Conservation (phyloP, 805 yeast species). For the Kregervanrija delftensis region DNA sequence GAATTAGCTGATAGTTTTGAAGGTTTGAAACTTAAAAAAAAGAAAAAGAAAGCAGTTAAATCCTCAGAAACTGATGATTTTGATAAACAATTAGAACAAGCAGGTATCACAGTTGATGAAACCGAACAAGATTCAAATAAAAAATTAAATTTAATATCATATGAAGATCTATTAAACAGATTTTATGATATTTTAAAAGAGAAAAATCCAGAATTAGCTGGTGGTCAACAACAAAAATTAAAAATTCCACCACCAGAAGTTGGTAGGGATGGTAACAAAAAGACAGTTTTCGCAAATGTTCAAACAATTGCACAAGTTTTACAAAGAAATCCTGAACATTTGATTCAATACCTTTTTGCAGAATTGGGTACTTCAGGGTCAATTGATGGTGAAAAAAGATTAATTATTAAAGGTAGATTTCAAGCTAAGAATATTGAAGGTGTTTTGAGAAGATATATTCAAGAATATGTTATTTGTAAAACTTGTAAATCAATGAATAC, state of each 20-base stretch:
- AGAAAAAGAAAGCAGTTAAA: slow-evolving; percentile 85
- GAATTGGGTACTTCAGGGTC: slow-evolving; percentile 99
- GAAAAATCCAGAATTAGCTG: slow-evolving; percentile 97
- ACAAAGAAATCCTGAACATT: slow-evolving; percentile 95
- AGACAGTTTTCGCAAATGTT: slow-evolving; percentile 92
- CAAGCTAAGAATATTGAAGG: slow-evolving; percentile 97
- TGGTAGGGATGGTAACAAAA: slow-evolving; percentile 95
- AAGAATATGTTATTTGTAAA: slow-evolving; percentile 97
- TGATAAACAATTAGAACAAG: slow-evolving; percentile 82
- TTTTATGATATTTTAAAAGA: slow-evolving; percentile 81
- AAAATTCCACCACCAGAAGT: slow-evolving; percentile 97
- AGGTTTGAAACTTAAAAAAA: slow-evolving; percentile 61
- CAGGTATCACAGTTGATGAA: slow-evolving; percentile 63
- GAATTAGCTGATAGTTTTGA: slow-evolving; percentile 55
- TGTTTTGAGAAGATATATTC: slow-evolving; percentile 90
- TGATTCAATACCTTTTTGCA: slow-evolving; percentile 93
- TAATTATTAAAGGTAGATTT: slow-evolving; percentile 96
- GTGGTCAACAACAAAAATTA: slow-evolving; percentile 89
- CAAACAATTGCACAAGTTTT: slow-evolving; percentile 90
- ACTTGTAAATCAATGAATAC: slow-evolving; percentile 98
- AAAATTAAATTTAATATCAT: slow-evolving; percentile 55
- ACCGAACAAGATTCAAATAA: slow-evolving; percentile 26
- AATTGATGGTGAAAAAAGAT: slow-evolving; percentile 94
- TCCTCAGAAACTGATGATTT: slow-evolving; percentile 65
- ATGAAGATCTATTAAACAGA: slow-evolving; percentile 71